Evolutionary conservation across 2,329 filamentous ascomycete genomes (phyloP).

Genomic region (Graphium sp.): DNA sequence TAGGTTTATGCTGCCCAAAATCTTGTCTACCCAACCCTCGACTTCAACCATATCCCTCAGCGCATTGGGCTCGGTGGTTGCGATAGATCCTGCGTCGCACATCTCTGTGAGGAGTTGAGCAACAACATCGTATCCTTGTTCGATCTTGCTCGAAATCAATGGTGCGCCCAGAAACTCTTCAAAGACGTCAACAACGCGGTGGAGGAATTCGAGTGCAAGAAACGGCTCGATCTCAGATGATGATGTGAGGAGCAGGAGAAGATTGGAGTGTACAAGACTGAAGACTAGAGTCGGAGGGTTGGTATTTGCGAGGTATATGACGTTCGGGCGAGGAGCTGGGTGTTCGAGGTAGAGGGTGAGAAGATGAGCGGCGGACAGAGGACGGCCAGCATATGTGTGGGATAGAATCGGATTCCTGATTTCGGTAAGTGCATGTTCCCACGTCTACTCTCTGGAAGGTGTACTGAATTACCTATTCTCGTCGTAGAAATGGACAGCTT

Average conservation of each 20-base stretch:
- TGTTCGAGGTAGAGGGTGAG: slow-evolving; percentile 79
- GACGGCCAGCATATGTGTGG: slow-evolving; percentile 73
- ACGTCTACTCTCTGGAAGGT: too few species aligned
- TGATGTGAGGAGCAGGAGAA: slow-evolving; percentile 74
- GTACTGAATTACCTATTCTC: slow-evolving; percentile 59
- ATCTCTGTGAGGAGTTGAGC: slow-evolving; percentile 89
- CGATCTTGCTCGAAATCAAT: slow-evolving; percentile 70
- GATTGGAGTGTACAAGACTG: slow-evolving; percentile 70
- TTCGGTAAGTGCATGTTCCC: slow-evolving; percentile 9
- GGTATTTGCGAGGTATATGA: slow-evolving; percentile 70
- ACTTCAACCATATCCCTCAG: slow-evolving; percentile 83
- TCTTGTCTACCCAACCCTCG: slow-evolving; percentile 74
- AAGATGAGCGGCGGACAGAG: slow-evolving; percentile 58
- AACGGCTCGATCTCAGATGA: slow-evolving; percentile 79
- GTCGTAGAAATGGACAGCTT: slow-evolving; percentile 94
- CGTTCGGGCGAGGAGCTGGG: slow-evolving; percentile 61
- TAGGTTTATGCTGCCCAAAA: slow-evolving; percentile 74
- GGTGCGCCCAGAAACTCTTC: slow-evolving; percentile 90
- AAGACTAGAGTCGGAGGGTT: slow-evolving; percentile 80
- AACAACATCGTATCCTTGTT: slow-evolving; percentile 81
- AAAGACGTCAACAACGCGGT: slow-evolving; percentile 79
- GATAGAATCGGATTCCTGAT: slow-evolving; percentile 67
- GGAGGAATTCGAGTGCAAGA: slow-evolving; percentile 82
- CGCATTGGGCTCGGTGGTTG: slow-evolving; percentile 85
- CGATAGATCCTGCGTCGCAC: slow-evolving; percentile 84